Evolutionary conservation across 1,284 basidiomycete genomes (phyloP), one percentile per base, ranked within the genome.

Genomic region (Dichomitus squalens): DNA sequence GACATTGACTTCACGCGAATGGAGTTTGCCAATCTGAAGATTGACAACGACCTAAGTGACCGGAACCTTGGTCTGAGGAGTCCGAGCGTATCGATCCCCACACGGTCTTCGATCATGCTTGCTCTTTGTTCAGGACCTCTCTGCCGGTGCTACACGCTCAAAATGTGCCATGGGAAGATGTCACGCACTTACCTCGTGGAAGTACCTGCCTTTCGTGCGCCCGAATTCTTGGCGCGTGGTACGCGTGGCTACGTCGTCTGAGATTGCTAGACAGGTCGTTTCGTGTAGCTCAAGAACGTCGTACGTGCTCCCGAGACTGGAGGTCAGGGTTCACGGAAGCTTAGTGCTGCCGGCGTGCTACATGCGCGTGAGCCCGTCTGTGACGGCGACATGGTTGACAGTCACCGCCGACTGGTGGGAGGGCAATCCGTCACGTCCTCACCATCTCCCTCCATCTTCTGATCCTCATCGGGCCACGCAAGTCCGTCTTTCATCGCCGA

Each of bases 61-160:
- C 25, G 2, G 49, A 38, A 38, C 49, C 36, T 4, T n/a, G 18
- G 16, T 38, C 38, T 16, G 11, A 34, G 7, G 53, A 41, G 5
- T 20, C 25, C 8, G 46, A 49, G 2, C 1, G 18, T 7, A 16
- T 20, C 4, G 21, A 16, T n/a, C n/a, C n/a, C 11, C 12, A 33
- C 23, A 25, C 7, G 20, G 27, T n/a, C 43, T 53, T 53, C 36
- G 1, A 40, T 0, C 49, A 55, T 27, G 31, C 51, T 16, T 25
- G 47, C 2, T 23, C 38, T 0, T 9, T 41, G 0, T 58, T 53
- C 18, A 33, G 29, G 8, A 18, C 8, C 6, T 49, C 47, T 4
- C 25, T 53, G 51, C 38, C 53, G 53, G 5, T 40, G 58, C 25
- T 56, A 50, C 39, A 29, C n/a, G 27, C 27, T 59, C 16, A n/a